Conservation (phyloP, 2,329 filamentous ascomycete species). For the Diplocarpon rosae region DNA sequence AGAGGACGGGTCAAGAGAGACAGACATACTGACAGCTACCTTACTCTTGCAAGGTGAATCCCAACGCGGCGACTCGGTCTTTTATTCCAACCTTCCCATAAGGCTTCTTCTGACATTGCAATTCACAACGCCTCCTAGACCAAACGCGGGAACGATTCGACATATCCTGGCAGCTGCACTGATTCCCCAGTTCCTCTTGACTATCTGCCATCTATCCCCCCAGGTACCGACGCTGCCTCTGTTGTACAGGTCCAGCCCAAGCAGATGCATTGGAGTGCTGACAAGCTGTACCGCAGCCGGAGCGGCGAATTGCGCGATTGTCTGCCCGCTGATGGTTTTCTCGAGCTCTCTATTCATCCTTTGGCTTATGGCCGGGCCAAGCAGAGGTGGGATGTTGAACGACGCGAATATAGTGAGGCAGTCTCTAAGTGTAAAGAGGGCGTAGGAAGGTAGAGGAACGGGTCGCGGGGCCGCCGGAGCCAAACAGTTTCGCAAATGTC, state of each 20-base stretch:
- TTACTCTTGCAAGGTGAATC: neutral
- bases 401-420: slow-evolving; percentile 83
- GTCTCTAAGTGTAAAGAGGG: slow-evolving; percentile 72
- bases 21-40: neutral
- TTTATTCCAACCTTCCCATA: slow-evolving; percentile 34
- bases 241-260: slow-evolving; percentile 83
- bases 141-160: slow-evolving; percentile 81
- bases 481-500: slow-evolving; percentile 74
- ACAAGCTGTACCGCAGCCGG: slow-evolving; percentile 70
- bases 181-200: slow-evolving; percentile 66
- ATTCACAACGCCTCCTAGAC: slow-evolving; percentile 80
- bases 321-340: slow-evolving; percentile 39
- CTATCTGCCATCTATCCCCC: slow-evolving; percentile 50
- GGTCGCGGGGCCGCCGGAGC: slow-evolving; percentile 44
- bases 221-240: slow-evolving; percentile 38
- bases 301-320: slow-evolving; percentile 66
- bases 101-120: slow-evolving; percentile 53
- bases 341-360: slow-evolving; percentile 43
- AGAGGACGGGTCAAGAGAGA: no score
- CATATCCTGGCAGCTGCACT: slow-evolving; percentile 68
- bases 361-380: slow-evolving; percentile 57
- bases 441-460: slow-evolving; percentile 61
- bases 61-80: neutral
- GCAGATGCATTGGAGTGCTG: slow-evolving; percentile 73
- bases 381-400: slow-evolving; percentile 76